Evolutionary conservation across 495 filamentous ascomycete species (phyloP).

Genomic region (Amniculicola lignicola): DNA sequence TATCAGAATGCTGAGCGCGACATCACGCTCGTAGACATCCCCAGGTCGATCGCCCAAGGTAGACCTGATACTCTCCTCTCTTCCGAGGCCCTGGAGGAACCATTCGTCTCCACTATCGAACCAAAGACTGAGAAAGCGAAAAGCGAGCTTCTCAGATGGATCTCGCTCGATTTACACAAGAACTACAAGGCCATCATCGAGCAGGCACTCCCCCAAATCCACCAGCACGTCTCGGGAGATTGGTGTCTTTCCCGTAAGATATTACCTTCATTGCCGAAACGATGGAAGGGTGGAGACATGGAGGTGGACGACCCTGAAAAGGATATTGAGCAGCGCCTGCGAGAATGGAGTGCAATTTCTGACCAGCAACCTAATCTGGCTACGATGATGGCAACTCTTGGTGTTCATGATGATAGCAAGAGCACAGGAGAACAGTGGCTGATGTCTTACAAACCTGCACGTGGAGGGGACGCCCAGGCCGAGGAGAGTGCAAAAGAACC

Average conservation of each 20-base stretch:
- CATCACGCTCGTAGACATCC: constrained; percentile 61
- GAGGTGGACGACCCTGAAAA: constrained; percentile 19
- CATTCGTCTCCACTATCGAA: constrained; percentile 32
- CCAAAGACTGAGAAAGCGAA: constrained; percentile 39
- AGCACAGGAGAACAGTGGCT: constrained; percentile 10
- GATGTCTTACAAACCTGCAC: constrained; percentile 21
- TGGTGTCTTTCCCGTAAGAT: constrained; percentile 48
- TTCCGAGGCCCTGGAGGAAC: constrained; percentile 26
- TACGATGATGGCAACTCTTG: constrained; percentile 10
- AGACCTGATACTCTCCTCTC: constrained; percentile 40
- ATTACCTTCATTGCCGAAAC: constrained; percentile 30
- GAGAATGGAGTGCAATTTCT: constrained; percentile 24
- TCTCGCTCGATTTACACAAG: constrained; percentile 26
- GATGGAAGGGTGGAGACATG: constrained; percentile 3
- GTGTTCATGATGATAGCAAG: too few species aligned
- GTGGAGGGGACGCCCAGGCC: neutral
- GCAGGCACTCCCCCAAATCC: constrained; percentile 39
- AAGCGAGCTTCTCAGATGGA: constrained; percentile 1
- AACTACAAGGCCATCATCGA: constrained; percentile 27
- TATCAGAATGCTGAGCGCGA: constrained; percentile 49
- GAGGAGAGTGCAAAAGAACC: constrained; percentile 4
- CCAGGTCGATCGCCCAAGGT: constrained; percentile 53
- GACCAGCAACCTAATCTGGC: constrained; percentile 31
- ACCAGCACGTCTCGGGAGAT: neutral
- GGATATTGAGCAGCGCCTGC: constrained; percentile 17